Percentiles rank a stretch among this genome's conserved stretches.
These are phyloP conservation scores for Penicillium brevicompactum DNA, from an alignment of 2,329 filamentous ascomycete species.

Conservation along the genomic window DNA sequence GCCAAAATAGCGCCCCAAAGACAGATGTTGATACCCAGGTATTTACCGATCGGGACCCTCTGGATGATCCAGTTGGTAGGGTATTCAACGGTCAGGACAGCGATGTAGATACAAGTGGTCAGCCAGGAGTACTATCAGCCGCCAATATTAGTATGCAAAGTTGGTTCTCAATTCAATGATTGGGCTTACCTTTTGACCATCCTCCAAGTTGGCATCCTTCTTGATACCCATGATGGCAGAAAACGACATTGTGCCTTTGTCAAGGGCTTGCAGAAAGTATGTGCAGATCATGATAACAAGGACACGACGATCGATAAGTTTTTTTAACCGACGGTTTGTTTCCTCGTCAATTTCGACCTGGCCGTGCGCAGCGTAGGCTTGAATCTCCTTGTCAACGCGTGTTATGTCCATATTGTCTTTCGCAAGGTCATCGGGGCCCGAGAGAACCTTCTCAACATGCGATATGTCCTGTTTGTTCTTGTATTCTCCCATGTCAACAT, in stretches of 20 bases:
- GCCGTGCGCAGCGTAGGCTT: conserved; percentile 64
- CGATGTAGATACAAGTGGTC: conserved; percentile 74
- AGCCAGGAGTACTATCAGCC: conserved; percentile 66
- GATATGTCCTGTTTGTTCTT: conserved; percentile 36
- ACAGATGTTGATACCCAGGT: conserved; percentile 39
- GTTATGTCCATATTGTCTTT: conserved; percentile 59
- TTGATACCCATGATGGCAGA: conserved; percentile 45
- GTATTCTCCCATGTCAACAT: conserved; percentile 15
- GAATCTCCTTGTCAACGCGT: conserved; percentile 69
- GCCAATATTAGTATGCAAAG: neutral
- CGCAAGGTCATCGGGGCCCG: conserved; percentile 46
- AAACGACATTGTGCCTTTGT: conserved; percentile 47
- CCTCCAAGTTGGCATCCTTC: conserved; percentile 51
- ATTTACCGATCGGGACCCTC: conserved; percentile 63
- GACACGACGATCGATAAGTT: conserved; percentile 67
- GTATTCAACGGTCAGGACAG: conserved; percentile 70
- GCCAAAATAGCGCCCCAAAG: conserved; percentile 36
- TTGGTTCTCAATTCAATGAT: too few species aligned
- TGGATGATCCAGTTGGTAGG: conserved; percentile 68
- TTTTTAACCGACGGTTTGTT: conserved; percentile 63
- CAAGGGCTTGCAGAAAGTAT: conserved; percentile 66
- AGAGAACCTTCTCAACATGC: conserved; percentile 54
- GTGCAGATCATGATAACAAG: conserved; percentile 71
- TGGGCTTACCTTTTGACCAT: conserved; percentile 35
- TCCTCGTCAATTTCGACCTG: conserved; percentile 61